Evolutionary conservation across 345 rosid species (phyloP), one percentile per base, ranked within the genome.

Genomic region (Lagerstroemia speciosa): DNA sequence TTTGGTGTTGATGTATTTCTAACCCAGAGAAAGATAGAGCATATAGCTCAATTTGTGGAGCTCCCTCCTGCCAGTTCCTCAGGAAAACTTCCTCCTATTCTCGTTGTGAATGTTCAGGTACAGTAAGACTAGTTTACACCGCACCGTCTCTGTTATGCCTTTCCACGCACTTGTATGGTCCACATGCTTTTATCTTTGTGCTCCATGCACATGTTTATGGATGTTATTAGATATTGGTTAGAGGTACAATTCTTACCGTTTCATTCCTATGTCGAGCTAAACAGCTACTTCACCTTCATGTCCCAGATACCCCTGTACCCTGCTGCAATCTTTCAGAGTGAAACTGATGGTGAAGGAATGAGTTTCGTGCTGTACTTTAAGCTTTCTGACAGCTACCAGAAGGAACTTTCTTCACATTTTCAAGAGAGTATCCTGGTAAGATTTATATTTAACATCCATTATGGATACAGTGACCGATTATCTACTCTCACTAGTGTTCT

Each of bases 21-120:
- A 72, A 81, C 86, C 27, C 86, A 73, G 60, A 79, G 73, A 78
- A 93, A 93, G 77, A 80, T 93, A 82, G 69, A 83, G 69, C 98
- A 93, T 77, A 78, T 91, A 64, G 91, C 93, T 73, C 87, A 79
- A 63, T 84, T 82, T 78, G 93, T 93, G 62, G 87, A 91, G 69
- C 96, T 91, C 67, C 98, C 98, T 2, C 68, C 69, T 38, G 50
- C 77, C 68, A 77, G 73, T 68, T 66, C 85, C 69, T 78, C 84
- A n/a, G 81, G 84, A 55, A 86, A 86, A 78, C 85, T 85, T 52
- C 98, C 98, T 63, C 53, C 81, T 57, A 75, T 93, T 40, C 97
- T 93, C 72, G 82, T 93, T 57, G 96, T 93, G 67, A 93, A 93
- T 79, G 86, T 89, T 65, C 98, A 93, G 97, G 98, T 93, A 82